These are phyloP conservation scores for Cutaneotrichosporon arboriforme DNA, from an alignment of 1,284 basidiomycete species.

Conservation along the genomic window DNA sequence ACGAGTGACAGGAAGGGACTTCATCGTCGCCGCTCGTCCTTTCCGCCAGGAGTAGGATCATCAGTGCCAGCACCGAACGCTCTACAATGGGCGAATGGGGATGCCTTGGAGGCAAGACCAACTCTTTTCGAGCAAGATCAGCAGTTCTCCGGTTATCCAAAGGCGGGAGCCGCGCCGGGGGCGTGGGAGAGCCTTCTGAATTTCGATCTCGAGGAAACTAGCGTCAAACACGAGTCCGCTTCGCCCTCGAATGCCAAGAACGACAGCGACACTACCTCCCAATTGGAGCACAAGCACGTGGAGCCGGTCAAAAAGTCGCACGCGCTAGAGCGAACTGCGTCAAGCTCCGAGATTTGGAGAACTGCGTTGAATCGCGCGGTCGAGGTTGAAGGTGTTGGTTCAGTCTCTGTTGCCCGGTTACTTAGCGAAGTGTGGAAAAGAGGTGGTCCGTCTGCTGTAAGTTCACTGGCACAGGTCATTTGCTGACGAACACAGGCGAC, in stretches of 20 bases:
- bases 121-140: not conserved
- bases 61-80: slow-evolving; percentile 15
- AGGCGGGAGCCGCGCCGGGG: not conserved
- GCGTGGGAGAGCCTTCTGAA: slow-evolving; percentile 31
- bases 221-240: not conserved
- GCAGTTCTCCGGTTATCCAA: slow-evolving; percentile 1
- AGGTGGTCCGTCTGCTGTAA: slow-evolving; percentile 38
- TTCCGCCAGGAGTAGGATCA: slow-evolving; percentile 25
- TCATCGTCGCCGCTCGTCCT: slow-evolving; percentile 23
- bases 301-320: not conserved
- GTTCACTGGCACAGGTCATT: slow-evolving; percentile 4
- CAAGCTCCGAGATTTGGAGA: slow-evolving; percentile 20
- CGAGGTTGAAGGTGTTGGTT: slow-evolving; percentile 41
- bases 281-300: not conserved
- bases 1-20: slow-evolving; percentile 15
- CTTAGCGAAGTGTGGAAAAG: slow-evolving; percentile 42
- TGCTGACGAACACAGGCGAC: slow-evolving; percentile 26
- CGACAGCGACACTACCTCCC: not conserved
- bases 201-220: slow-evolving; percentile 15
- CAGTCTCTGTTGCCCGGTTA: slow-evolving; percentile 28
- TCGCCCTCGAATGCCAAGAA: not conserved
- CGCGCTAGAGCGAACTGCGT: slow-evolving; percentile 3
- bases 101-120: not conserved
- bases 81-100: slow-evolving; percentile 22
- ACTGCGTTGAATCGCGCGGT: slow-evolving; percentile 32